Percentiles rank a stretch among this genome's conserved stretches.
These are phyloP conservation scores for Lactarius tabidus DNA, from an alignment of 768 basidiomycete genomes.

Conservation along the genomic window DNA sequence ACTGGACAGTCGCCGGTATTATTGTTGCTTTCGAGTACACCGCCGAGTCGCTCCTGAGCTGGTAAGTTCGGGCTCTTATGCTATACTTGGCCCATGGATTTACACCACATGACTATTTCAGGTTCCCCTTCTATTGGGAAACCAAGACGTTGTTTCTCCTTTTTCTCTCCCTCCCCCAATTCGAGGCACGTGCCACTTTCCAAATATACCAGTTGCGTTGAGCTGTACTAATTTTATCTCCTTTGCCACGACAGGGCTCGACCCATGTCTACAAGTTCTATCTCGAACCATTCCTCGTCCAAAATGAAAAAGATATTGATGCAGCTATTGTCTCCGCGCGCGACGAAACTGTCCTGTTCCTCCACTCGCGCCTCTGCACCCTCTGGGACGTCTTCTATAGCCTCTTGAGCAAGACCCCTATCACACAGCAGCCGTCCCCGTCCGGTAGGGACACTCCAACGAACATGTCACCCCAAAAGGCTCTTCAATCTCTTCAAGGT, in stretches of 20 bases:
- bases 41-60: conserved; percentile 61
- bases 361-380: conserved; percentile 46
- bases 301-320: conserved; percentile 60
- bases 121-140: conserved; percentile 79
- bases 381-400: conserved; percentile 47
- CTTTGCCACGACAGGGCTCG: conserved; percentile 48
- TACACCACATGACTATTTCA: conserved; percentile 30
- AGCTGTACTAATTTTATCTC: neutral
- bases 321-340: conserved; percentile 53
- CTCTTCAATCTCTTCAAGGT: conserved; percentile 8
- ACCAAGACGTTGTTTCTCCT: conserved; percentile 62
- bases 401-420: conserved; percentile 40
- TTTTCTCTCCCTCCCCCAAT: conserved; percentile 66
- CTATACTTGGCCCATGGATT: neutral
- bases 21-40: conserved; percentile 61
- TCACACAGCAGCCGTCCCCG: conserved; percentile 10
- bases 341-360: conserved; percentile 49
- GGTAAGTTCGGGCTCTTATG: conserved; percentile 39
- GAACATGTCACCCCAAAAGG: conserved; percentile 23
- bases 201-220: neutral
- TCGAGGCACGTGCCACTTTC: conserved; percentile 43
- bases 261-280: conserved; percentile 58
- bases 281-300: conserved; percentile 55
- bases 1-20: conserved; percentile 60
- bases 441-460: conserved; percentile 3